Base-by-base conservation (phyloP, 106 monocot species). In the Alisma plantagoaquatica region DNA sequence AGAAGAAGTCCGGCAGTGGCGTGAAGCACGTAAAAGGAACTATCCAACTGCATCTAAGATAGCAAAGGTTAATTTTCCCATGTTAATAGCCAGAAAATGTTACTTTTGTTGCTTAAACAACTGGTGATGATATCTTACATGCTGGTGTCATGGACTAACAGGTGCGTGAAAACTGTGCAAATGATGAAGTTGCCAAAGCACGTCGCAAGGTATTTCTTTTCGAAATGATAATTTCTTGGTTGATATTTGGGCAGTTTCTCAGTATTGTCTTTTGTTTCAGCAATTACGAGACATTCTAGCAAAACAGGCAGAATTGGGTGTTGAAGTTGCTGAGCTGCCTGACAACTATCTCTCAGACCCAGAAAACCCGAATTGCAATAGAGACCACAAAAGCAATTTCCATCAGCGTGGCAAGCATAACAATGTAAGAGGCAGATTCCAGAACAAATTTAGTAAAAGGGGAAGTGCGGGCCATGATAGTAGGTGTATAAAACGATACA, bases 281-380 rank as follows among this genome's bases (percentile, higher is more conserved):
- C 78, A 96, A 89, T 63, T 96, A 60, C 88, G 79, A 63, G 81
- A 96, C 54, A 56, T 96, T 46, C 54, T 96, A 32, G 73, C 63
- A 22, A 84, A 89, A 47, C 96, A 96, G 27, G 75, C 74, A 56
- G 84, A 96, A 30, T 57, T 96, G 35, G 96, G 89, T n/a, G 66
- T 96, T 46, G 81, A 84, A 75, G 78, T 74, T 31, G 84, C 96
- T 41, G 96, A 96, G 47, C 63, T 96, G 52, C 96, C 96, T 38
- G 28, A 57, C 10, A 44, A 54, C 29, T 89, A 84, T 70, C 67
- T 96, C 31, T 58, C 63, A 27, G 78, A 78, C 49, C 33, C 56
- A 29, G 79, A n/a, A n/a, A n/a, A n/a, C n/a, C n/a, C n/a, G n/a
- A n/a, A n/a, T n/a, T n/a, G n/a, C n/a, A n/a, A n/a, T n/a, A n/a